These are phyloP conservation scores for Tilletia indica DNA, from an alignment of 1,284 basidiomycete genomes.

Conservation along the genomic window DNA sequence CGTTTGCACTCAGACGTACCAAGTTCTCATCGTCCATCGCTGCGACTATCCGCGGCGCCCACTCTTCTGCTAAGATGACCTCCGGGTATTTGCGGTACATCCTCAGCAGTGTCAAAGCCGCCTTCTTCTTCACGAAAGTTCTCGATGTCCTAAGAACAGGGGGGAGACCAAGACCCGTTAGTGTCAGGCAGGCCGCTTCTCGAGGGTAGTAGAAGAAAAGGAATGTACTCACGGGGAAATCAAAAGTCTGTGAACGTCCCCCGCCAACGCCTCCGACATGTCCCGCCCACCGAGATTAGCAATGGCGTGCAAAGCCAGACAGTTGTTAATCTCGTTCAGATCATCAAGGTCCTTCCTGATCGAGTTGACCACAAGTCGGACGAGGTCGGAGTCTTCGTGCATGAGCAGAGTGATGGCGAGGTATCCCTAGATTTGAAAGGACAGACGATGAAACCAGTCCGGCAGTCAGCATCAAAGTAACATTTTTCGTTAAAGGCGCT, in stretches of 20 bases:
- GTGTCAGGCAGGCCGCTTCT: neutral
- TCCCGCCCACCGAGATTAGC: slow-evolving; percentile 96
- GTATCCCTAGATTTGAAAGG: slow-evolving; percentile 70
- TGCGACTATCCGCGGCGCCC: slow-evolving; percentile 89
- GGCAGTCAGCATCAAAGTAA: too few relatives aligned
- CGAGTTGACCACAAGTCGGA: slow-evolving; percentile 92
- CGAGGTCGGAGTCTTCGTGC: slow-evolving; percentile 97
- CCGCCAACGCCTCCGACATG: slow-evolving; percentile 92
- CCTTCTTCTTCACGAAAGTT: slow-evolving; percentile 97
- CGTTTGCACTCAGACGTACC: slow-evolving; percentile 23
- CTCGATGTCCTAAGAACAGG: slow-evolving; percentile 72
- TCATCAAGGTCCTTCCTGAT: slow-evolving; percentile 96
- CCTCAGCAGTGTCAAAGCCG: slow-evolving; percentile 85
- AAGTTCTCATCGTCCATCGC: slow-evolving; percentile 92
- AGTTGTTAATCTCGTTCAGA: slow-evolving; percentile 91
- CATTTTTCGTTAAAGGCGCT: too few relatives aligned
- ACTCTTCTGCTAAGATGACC: slow-evolving; percentile 86
- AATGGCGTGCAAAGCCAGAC: slow-evolving; percentile 93
- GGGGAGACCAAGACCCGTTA: slow-evolving; percentile 6
- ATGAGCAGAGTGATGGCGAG: slow-evolving; percentile 93
- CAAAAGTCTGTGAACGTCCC: slow-evolving; percentile 88
- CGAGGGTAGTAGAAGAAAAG: neutral
- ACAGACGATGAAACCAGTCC: too few relatives aligned
- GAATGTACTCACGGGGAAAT: slow-evolving; percentile 81
- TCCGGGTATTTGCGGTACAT: slow-evolving; percentile 94